Conservation (phyloP, 2,329 filamentous ascomycete genomes). For the Pseudogymnoascus sp. region DNA sequence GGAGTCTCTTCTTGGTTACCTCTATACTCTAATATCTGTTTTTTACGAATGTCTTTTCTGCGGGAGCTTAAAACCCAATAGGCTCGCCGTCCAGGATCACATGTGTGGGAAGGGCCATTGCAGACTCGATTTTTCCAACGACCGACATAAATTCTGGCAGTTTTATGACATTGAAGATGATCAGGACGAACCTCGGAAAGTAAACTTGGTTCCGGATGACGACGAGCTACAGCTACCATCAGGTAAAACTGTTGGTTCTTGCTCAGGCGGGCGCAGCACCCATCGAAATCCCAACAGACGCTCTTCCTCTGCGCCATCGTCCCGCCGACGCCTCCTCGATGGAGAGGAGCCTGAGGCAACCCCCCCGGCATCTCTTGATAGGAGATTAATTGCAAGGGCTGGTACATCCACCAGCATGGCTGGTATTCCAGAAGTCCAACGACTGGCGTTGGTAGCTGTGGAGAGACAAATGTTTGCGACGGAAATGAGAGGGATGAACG, state of each 20-base stretch:
- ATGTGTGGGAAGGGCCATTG: slow-evolving; percentile 44
- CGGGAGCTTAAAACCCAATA: slow-evolving; percentile 34
- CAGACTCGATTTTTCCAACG: slow-evolving; percentile 30
- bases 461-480: slow-evolving; percentile 20
- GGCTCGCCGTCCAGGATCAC: slow-evolving; percentile 41
- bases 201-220: slow-evolving; percentile 18
- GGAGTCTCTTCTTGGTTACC: slow-evolving; percentile 39
- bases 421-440: slow-evolving; percentile 20
- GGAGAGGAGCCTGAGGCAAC: background rate
- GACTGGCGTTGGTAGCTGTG: slow-evolving; percentile 19
- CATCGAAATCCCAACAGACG: slow-evolving; percentile 9
- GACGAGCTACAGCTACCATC: slow-evolving; percentile 30
- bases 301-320: background rate
- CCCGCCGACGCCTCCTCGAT: background rate
- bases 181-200: background rate
- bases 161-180: slow-evolving; percentile 32
- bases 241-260: slow-evolving; percentile 29
- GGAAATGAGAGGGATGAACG: slow-evolving; percentile 19
- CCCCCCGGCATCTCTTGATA: background rate
- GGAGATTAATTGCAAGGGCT: slow-evolving; percentile 7
- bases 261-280: slow-evolving; percentile 15
- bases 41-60: slow-evolving; percentile 45
- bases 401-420: slow-evolving; percentile 18
- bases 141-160: slow-evolving; percentile 33
- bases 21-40: slow-evolving; percentile 39